Percentiles rank a stretch among this genome's conserved stretches.
Evolutionary conservation across 106 monocot genomes (phyloP).

Genomic region (Hemerocallis citrina): DNA sequence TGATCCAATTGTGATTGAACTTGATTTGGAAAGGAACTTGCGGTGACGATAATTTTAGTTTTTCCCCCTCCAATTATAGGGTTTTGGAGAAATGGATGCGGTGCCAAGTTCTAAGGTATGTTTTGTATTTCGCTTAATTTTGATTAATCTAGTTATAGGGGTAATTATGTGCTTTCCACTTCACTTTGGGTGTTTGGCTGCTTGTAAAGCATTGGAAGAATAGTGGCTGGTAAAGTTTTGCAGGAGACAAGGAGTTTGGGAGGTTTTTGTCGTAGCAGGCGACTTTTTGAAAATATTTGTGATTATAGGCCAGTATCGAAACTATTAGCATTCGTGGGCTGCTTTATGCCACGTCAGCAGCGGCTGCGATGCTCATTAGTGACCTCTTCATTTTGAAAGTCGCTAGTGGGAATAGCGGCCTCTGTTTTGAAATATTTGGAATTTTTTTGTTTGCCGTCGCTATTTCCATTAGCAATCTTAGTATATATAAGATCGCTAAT

Average conservation of each 20-base stretch:
- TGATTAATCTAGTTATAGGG: background rate
- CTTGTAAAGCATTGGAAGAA: background rate
- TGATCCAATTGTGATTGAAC: background rate
- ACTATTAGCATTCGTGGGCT: too few species aligned
- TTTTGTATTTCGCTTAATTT: background rate
- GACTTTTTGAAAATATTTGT: background rate
- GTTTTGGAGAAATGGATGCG: constrained; percentile 31
- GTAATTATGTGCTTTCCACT: background rate
- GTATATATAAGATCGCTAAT: too few species aligned
- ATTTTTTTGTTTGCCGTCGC: too few species aligned
- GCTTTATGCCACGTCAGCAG: too few species aligned
- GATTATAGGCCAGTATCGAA: too few species aligned
- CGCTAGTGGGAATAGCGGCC: too few species aligned
- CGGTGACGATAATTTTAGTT: background rate
- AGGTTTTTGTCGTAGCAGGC: background rate
- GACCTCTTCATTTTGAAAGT: too few species aligned
- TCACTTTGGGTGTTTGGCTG: too few species aligned
- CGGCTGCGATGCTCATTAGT: too few species aligned
- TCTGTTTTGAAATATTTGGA: too few species aligned
- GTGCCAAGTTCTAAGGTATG: constrained; percentile 25
- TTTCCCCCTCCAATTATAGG: background rate
- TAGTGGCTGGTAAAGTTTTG: background rate
- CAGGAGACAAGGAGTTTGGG: background rate
- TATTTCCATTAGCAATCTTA: too few species aligned
- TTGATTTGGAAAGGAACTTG: background rate